These are phyloP conservation scores for Alnus glutinosa DNA, from an alignment of 306 rosid species.

Conservation along the genomic window DNA sequence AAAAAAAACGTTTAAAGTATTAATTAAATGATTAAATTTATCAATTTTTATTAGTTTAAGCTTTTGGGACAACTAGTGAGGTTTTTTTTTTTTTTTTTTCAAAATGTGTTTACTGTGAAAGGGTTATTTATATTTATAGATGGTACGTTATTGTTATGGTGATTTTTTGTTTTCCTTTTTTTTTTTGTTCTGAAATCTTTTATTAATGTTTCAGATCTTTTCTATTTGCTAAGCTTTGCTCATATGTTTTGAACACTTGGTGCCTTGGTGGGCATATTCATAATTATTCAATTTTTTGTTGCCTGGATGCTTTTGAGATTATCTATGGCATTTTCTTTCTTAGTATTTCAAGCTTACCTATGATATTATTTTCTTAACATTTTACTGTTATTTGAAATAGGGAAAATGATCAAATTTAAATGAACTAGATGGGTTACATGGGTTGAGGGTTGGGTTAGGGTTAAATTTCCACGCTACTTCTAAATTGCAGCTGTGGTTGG, in stretches of 20 bases:
- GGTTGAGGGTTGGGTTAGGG: constrained; percentile 4
- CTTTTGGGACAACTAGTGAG: no score
- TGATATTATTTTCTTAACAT: no score
- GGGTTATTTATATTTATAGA: neutral
- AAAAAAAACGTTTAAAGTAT: no score
- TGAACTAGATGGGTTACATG: neutral
- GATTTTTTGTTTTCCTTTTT: neutral
- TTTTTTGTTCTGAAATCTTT: neutral
- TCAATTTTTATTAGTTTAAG: no score
- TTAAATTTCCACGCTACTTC: neutral
- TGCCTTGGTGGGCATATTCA: neutral
- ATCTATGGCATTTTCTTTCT: no score
- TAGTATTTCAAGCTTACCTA: no score
- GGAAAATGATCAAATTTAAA: neutral
- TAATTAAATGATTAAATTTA: no score
- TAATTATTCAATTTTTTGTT: neutral
- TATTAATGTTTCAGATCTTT: neutral
- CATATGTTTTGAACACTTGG: neutral
- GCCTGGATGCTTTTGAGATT: no score
- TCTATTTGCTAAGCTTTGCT: neutral
- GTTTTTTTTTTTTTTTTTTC: neutral
- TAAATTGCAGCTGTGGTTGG: neutral
- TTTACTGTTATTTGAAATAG: neutral
- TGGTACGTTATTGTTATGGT: neutral
- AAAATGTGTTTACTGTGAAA: neutral